A percentile compares a stretch with the other conserved stretches of the same genome.
Conservation (phyloP, 1,139 yeast species). For the Candida dubliniensis region DNA sequence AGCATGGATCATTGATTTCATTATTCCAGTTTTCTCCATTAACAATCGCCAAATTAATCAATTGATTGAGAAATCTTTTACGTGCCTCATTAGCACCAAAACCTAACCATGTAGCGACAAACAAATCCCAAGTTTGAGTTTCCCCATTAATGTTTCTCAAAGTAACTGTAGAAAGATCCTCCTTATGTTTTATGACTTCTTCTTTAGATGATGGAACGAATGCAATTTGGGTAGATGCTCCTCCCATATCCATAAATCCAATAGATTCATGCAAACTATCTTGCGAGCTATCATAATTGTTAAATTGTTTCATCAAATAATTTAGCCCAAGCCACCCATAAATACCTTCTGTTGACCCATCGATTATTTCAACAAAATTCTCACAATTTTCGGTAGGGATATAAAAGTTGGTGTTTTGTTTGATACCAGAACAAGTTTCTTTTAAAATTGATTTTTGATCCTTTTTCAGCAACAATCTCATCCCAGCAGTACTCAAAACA, state of each 20-base stretch:
- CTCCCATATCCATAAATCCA: conserved; percentile 92
- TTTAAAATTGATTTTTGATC: conserved; percentile 47
- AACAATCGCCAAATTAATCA: conserved; percentile 33
- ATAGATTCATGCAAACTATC: conserved; percentile 47
- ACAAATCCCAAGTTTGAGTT: conserved; percentile 65
- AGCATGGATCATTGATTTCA: conserved; percentile 63
- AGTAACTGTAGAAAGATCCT: conserved; percentile 59
- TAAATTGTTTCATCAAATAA: conserved; percentile 58
- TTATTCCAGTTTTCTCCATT: conserved; percentile 20
- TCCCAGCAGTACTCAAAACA: conserved; percentile 80
- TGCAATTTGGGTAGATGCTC: conserved; percentile 81
- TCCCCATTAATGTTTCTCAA: conserved; percentile 62
- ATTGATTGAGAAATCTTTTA: conserved; percentile 57
- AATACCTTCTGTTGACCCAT: conserved; percentile 78
- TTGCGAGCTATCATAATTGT: conserved; percentile 37
- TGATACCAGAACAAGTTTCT: conserved; percentile 52
- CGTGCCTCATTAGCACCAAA: conserved; percentile 85
- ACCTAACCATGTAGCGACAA: conserved; percentile 82
- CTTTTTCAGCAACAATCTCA: conserved; percentile 59
- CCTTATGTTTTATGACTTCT: conserved; percentile 56
- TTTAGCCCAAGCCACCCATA: conserved; percentile 82
- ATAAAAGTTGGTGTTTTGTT: conserved; percentile 48
- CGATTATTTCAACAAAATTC: conserved; percentile 67
- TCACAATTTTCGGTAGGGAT: conserved; percentile 46
- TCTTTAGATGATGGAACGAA: conserved; percentile 62